Percentiles rank a stretch among this genome's conserved stretches.
phyloP scores from a whole-genome alignment of 306 rosid genomes.

The Corylus avellana region DNA sequence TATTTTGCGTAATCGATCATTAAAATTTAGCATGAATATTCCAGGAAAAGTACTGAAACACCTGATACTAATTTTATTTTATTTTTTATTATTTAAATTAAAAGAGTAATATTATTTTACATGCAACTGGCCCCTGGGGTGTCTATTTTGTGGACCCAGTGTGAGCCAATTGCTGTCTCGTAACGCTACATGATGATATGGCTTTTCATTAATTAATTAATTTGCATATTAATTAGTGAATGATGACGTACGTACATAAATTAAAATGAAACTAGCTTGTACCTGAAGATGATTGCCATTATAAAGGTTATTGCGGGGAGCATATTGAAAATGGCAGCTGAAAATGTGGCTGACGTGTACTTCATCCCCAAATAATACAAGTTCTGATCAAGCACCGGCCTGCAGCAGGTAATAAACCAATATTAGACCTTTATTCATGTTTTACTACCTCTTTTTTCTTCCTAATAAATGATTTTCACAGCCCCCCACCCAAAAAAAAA shows the following conservation, averaged over 20 bases:
- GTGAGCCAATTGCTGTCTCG: conserved; percentile 17
- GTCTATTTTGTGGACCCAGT: background rate
- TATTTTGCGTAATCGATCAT: background rate
- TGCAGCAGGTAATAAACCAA: conserved; percentile 25
- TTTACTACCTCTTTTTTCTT: too few relatives aligned
- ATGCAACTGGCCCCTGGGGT: too few relatives aligned
- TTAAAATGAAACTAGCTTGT: background rate
- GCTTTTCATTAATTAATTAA: too few relatives aligned
- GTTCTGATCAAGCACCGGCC: conserved; percentile 98
- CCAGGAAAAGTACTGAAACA: background rate
- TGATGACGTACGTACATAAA: too few relatives aligned
- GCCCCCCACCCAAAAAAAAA: too few relatives aligned
- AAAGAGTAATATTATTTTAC: background rate
- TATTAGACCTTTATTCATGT: background rate
- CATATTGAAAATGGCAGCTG: conserved; percentile 72
- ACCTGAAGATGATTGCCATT: conserved; percentile 95
- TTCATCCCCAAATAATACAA: conserved; percentile 89
- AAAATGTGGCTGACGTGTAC: conserved; percentile 88
- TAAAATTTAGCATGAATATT: background rate
- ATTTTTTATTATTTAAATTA: background rate
- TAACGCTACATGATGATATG: background rate
- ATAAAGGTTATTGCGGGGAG: conserved; percentile 93
- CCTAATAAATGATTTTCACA: too few relatives aligned
- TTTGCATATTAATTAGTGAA: too few relatives aligned
- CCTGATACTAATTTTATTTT: background rate